Evolutionary conservation across 257 asterid genomes (phyloP), one percentile per base, ranked within the genome.

Genomic region (Lycium ferocissimum): DNA sequence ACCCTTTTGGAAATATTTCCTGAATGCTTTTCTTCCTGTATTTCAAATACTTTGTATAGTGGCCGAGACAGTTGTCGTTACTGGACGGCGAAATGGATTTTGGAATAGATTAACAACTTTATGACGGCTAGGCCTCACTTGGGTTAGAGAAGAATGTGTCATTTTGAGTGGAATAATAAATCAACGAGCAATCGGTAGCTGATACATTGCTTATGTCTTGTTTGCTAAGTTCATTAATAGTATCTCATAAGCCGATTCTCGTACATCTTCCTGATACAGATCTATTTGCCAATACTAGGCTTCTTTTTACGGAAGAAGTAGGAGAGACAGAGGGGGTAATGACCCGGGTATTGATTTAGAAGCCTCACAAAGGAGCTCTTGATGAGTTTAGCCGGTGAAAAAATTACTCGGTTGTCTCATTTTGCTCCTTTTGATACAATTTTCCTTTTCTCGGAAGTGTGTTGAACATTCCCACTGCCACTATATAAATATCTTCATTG

Each of bases 351-450:
- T 75, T 75, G 40, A 78, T 14, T 53, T 54, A 51, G 82, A 78
- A 78, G 65, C 26, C 65, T 78, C 62, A 49, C 45, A 12, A 9
- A 75, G 81, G 62, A 49, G 82, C 26, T 75, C n/a, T 75, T 43
- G 9, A 13, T 75, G 61, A 49, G 45, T 75, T 75, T 15, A 11
- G 26, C 2, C 9, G 9, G 82, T 51, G 15, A 51, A 49, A 51
- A 76, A 10, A 15, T 76, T 51, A 14, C 63, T 9, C 5, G 8
- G 26, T 26, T 78, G 47, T 78, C 49, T 53, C 82, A 51, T 13
- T 78, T 37, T 7, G 82, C 45, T 20, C 65, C 8, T 53, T 49
- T 53, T 78, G 26, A 14, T 53, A 51, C 20, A 26, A 14, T 26
- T 78, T 75, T 78, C 45, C 4, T 53, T 51, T 14, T 78, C 82